Evolutionary conservation across 352 stramenopile species (phyloP).

Genomic region (Pythium angustatum): DNA sequence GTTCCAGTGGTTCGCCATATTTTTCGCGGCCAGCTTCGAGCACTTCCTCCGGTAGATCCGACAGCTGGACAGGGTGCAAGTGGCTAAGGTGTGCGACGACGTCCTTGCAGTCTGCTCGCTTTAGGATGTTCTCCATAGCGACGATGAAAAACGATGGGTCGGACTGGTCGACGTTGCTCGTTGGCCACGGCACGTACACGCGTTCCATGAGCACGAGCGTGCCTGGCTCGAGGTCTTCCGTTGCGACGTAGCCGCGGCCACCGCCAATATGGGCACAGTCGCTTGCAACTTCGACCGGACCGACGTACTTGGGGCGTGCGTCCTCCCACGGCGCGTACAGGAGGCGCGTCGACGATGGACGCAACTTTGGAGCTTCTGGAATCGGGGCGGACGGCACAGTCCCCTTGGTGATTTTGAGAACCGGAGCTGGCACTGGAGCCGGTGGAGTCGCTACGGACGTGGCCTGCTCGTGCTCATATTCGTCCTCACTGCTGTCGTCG

Average conservation of each 20-base stretch:
- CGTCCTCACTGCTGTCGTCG: constrained; percentile 74
- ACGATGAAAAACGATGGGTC: constrained; percentile 84
- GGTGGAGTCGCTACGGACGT: not conserved
- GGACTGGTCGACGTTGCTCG: constrained; percentile 70
- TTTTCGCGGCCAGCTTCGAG: constrained; percentile 53
- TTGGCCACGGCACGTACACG: constrained; percentile 89
- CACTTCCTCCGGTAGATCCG: constrained; percentile 58
- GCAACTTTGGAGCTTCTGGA: constrained; percentile 17
- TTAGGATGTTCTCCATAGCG: constrained; percentile 86
- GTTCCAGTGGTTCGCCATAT: constrained; percentile 54
- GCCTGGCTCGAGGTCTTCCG: constrained; percentile 72
- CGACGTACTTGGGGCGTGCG: constrained; percentile 77
- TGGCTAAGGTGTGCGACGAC: constrained; percentile 80
- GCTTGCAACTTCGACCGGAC: constrained; percentile 69
- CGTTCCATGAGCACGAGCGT: constrained; percentile 91
- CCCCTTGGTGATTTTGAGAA: constrained; percentile 21
- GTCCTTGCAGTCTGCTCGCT: constrained; percentile 57
- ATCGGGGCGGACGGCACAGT: not conserved
- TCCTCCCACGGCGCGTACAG: constrained; percentile 78
- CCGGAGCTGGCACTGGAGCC: not conserved
- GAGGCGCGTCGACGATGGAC: constrained; percentile 27
- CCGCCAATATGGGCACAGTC: constrained; percentile 68
- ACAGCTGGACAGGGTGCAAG: constrained; percentile 86
- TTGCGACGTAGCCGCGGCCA: constrained; percentile 88
- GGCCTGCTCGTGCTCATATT: constrained; percentile 18